phyloP scores from a whole-genome alignment of 2,329 filamentous ascomycete species.

The Fragosphaeria purpurea region DNA sequence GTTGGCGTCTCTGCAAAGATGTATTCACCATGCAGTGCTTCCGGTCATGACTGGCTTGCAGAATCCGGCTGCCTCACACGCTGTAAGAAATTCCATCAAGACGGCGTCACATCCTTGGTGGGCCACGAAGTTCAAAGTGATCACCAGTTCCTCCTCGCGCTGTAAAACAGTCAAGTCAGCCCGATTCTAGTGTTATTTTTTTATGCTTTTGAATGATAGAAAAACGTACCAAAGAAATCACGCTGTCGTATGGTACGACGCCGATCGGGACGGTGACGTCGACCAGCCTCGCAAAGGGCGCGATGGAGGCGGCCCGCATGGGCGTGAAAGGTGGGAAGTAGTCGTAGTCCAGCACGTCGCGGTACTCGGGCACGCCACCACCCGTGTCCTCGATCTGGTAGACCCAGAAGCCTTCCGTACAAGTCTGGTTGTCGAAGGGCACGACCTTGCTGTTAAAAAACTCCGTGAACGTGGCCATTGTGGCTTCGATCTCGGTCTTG shows the following conservation, averaged over 20 bases:
- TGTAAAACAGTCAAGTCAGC: neutral
- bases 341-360: constrained; percentile 5
- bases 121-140: constrained; percentile 3
- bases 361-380: constrained; percentile 4
- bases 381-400: constrained; percentile 7
- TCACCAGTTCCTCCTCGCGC: constrained; percentile 3
- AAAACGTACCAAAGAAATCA: constrained; percentile 1
- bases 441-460: constrained; percentile 1
- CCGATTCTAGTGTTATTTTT: neutral
- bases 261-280: constrained; percentile 5
- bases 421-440: neutral
- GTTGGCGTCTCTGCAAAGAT: no score
- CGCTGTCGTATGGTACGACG: neutral
- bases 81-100: constrained; percentile 2
- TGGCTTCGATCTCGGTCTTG: neutral
- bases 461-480: neutral
- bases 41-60: constrained; percentile 2
- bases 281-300: constrained; percentile 2
- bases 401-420: constrained; percentile 2
- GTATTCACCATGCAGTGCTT: neutral
- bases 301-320: constrained; percentile 1
- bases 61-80: neutral
- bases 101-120: constrained; percentile 3
- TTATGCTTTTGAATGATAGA: neutral
- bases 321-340: constrained; percentile 3